These are phyloP conservation scores for Tolypocladium nubicola DNA, from an alignment of 2,329 filamentous ascomycete species.

Conservation along the genomic window DNA sequence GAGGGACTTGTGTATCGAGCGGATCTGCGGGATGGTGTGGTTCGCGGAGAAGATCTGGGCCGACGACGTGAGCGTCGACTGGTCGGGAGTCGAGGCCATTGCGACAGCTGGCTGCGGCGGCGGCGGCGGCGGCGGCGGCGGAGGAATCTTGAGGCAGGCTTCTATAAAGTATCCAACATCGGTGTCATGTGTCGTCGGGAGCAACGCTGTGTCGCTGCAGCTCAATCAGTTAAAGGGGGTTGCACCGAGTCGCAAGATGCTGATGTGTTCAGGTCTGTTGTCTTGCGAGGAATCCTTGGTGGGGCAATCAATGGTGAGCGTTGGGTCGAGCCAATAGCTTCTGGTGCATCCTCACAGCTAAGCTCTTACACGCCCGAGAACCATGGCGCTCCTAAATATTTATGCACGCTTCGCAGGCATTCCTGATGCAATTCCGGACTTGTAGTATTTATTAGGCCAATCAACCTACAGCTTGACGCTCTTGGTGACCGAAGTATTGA, in stretches of 20 bases:
- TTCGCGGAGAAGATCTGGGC: constrained; percentile 43
- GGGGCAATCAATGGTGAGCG: background rate
- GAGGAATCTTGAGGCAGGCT: background rate
- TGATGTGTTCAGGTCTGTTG: background rate
- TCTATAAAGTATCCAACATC: constrained; percentile 2
- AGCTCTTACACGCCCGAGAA: too few species aligned
- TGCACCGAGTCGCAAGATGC: background rate
- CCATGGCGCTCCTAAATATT: too few species aligned
- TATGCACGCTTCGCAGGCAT: background rate
- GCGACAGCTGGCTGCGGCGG: constrained; percentile 5
- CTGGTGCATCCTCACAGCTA: background rate
- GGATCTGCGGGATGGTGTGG: constrained; percentile 53
- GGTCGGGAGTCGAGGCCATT: constrained; percentile 33
- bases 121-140: background rate
- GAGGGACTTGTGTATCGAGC: constrained; percentile 49
- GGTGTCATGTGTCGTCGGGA: background rate
- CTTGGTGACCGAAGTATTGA: constrained; percentile 88
- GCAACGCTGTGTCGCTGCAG: background rate
- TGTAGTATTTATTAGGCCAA: background rate
- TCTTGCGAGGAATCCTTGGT: background rate
- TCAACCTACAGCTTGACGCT: constrained; percentile 69
- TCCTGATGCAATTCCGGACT: background rate
- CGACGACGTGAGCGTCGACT: constrained; percentile 36
- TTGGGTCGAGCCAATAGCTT: background rate
- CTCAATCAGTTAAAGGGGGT: background rate